Evolutionary conservation across 164 flowering plant species (phyloP).

Genomic region (Piper betle): DNA sequence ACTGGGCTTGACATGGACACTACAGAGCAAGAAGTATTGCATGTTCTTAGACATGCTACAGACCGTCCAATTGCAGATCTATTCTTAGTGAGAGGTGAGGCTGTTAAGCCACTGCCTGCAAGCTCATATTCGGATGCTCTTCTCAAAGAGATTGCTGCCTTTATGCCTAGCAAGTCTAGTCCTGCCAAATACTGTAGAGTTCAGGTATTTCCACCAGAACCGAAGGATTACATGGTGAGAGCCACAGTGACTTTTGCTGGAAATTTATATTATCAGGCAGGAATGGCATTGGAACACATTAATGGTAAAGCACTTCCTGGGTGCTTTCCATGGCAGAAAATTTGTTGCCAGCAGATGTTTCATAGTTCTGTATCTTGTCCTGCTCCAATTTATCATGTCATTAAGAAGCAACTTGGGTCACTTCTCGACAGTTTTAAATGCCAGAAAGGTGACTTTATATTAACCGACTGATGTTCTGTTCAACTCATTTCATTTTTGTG

Average conservation of each 20-base stretch:
- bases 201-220: slow-evolving; percentile 58
- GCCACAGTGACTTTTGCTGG: slow-evolving; percentile 80
- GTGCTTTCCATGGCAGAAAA: slow-evolving; percentile 79
- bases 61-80: slow-evolving; percentile 39
- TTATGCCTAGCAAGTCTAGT: slow-evolving; percentile 50
- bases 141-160: slow-evolving; percentile 50
- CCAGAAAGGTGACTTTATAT: slow-evolving; percentile 28
- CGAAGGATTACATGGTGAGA: slow-evolving; percentile 42
- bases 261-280: slow-evolving; percentile 86
- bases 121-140: slow-evolving; percentile 61
- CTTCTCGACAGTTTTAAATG: slow-evolving; percentile 35
- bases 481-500: background rate
- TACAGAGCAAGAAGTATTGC: slow-evolving; percentile 50
- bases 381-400: slow-evolving; percentile 41
- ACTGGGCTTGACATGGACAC: slow-evolving; percentile 42
- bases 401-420: slow-evolving; percentile 43
- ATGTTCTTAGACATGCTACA: slow-evolving; percentile 35
- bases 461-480: background rate
- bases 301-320: slow-evolving; percentile 75
- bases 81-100: slow-evolving; percentile 50
- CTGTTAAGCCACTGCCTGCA: slow-evolving; percentile 35
- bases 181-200: slow-evolving; percentile 30
- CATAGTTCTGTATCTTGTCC: slow-evolving; percentile 70
- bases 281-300: slow-evolving; percentile 79
- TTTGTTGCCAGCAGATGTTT: slow-evolving; percentile 61